Evolutionary conservation across 176 grass and related monocot genomes (phyloP).

Genomic region (Carex kokanica): DNA sequence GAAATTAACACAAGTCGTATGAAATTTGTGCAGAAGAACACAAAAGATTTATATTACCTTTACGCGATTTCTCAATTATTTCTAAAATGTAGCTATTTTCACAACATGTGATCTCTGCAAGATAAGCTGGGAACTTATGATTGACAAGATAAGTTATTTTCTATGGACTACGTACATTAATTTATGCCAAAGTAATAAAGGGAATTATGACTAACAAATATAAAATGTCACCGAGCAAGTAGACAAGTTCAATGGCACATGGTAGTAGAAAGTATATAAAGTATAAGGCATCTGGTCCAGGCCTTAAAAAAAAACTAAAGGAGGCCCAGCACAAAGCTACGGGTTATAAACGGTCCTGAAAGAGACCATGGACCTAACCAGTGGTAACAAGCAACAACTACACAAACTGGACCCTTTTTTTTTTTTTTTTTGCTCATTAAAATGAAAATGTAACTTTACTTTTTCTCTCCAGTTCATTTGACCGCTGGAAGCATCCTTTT

Average conservation of each 20-base stretch:
- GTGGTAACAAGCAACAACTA: neutral
- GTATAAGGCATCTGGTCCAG: neutral
- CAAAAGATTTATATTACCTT: too few species aligned
- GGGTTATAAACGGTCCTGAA: neutral
- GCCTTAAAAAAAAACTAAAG: neutral
- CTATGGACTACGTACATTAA: neutral
- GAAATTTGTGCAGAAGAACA: too few species aligned
- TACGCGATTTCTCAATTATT: too few species aligned
- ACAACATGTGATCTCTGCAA: too few species aligned
- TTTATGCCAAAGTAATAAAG: neutral
- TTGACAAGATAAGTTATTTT: neutral
- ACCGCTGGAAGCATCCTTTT: too few species aligned
- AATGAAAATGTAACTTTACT: neutral
- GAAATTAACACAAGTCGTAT: too few species aligned
- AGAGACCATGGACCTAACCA: constrained; percentile 11
- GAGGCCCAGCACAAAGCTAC: constrained; percentile 18
- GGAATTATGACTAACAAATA: neutral
- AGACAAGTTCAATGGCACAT: neutral
- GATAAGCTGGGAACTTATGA: neutral
- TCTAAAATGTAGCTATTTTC: too few species aligned
- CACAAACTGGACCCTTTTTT: neutral
- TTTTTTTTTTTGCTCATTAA: neutral
- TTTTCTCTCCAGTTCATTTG: too few species aligned
- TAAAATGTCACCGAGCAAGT: neutral
- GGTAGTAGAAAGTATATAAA: neutral